These are phyloP conservation scores for Eimeria tenella DNA, from an alignment of 169 alveolate genomes.

Conservation along the genomic window DNA sequence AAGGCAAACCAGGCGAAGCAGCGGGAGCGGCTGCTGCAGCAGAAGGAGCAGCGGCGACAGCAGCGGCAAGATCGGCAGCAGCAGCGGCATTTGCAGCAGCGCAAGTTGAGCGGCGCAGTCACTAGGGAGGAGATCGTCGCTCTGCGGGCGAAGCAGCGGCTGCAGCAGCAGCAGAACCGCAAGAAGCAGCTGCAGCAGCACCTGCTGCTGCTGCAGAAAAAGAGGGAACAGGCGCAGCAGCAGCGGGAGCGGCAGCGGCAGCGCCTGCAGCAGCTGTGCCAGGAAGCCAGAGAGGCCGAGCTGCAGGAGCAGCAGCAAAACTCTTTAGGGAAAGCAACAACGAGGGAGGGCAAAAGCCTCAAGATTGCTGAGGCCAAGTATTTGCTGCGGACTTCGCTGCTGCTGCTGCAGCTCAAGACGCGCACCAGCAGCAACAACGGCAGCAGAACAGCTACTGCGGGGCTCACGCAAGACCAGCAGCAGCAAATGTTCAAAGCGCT, in stretches of 20 bases:
- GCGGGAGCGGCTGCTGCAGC: slow-evolving; percentile 57
- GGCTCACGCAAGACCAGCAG: slow-evolving; percentile 40
- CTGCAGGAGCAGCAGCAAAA: slow-evolving; percentile 61
- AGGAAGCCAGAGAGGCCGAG: slow-evolving; percentile 14
- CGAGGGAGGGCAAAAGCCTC: slow-evolving; percentile 37
- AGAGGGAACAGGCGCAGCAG: slow-evolving; percentile 7
- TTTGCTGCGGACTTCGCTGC: neutral
- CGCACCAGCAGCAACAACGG: slow-evolving; percentile 37
- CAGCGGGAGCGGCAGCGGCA: slow-evolving; percentile 42
- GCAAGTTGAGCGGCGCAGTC: neutral
- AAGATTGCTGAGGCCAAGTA: neutral
- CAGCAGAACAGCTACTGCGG: slow-evolving; percentile 8
- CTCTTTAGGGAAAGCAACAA: slow-evolving; percentile 25
- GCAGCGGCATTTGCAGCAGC: neutral
- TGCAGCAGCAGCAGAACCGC: slow-evolving; percentile 52
- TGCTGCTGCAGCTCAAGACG: slow-evolving; percentile 35
- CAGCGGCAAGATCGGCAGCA: slow-evolving; percentile 22
- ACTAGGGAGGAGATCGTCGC: slow-evolving; percentile 28
- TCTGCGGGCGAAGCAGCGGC: neutral
- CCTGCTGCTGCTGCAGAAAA: slow-evolving; percentile 31
- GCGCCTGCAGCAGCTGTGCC: slow-evolving; percentile 38
- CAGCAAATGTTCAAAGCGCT: slow-evolving; percentile 12
- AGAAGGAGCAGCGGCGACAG: slow-evolving; percentile 46
- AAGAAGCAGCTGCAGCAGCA: slow-evolving; percentile 12
- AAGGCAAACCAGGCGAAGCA: slow-evolving; percentile 60